phyloP scores from a whole-genome alignment of 1,139 yeast genomes.

The Waltiozyma sp. region DNA sequence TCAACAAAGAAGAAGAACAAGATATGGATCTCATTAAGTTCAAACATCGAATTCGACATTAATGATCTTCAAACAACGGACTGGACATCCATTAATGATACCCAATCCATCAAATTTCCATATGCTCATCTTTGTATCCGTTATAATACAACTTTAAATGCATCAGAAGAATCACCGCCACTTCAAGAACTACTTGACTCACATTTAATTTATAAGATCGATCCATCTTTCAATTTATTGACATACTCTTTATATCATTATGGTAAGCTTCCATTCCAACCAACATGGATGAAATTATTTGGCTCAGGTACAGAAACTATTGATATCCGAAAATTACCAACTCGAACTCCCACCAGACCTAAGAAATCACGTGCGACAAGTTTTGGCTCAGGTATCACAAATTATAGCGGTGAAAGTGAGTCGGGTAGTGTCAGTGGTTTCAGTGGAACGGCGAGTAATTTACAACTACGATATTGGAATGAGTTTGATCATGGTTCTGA shows the following conservation, averaged over 20 bases:
- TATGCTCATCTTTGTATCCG: slow-evolving; percentile 17
- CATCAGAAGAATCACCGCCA: slow-evolving; percentile 1
- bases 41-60: slow-evolving; percentile 18
- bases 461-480: slow-evolving; percentile 48
- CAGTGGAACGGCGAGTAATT: slow-evolving; percentile 20
- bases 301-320: slow-evolving; percentile 9
- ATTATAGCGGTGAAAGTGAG: neutral
- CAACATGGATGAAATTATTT: slow-evolving; percentile 24
- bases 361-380: neutral
- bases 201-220: slow-evolving; percentile 25
- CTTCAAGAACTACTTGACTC: slow-evolving; percentile 19
- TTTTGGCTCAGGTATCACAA: neutral
- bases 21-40: slow-evolving; percentile 24
- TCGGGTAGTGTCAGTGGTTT: slow-evolving; percentile 5
- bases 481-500: slow-evolving; percentile 61
- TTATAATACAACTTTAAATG: slow-evolving; percentile 7
- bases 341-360: slow-evolving; percentile 9
- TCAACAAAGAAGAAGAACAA: slow-evolving; percentile 8
- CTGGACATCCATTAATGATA: slow-evolving; percentile 19
- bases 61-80: slow-evolving; percentile 6
- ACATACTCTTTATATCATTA: slow-evolving; percentile 22
- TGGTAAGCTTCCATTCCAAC: slow-evolving; percentile 10
- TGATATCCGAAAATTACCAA: slow-evolving; percentile 28
- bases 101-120: slow-evolving; percentile 25
- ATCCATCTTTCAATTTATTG: slow-evolving; percentile 21